Base-by-base conservation (phyloP, 2,329 filamentous ascomycete genomes). In the Neonectria sp. region DNA sequence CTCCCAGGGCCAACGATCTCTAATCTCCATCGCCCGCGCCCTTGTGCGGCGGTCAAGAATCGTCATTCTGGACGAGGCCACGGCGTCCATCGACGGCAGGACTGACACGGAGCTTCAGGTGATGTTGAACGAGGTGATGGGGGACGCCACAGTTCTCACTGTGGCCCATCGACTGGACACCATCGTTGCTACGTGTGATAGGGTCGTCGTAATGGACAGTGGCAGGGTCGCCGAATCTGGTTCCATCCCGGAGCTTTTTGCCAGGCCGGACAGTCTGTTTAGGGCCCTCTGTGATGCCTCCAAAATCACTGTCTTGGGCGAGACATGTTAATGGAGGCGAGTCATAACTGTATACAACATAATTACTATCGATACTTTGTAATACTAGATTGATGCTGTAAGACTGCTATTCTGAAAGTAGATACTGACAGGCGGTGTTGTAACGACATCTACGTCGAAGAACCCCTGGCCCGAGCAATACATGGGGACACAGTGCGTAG, bases 81-180 rank as follows among this genome's bases (percentile, higher is more conserved):
- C 62, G 24, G 55, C 56, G 17, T 60, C 59, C 7, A 67, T 67
- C 21, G 67, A 69, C 43, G 55, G 51, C 48, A 45, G 43, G n/a
- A 55, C 67, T 21, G 67, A 68, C 56, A 51, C 40, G 46, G 5
- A 58, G 35, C 61, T 64, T 40, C 61, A 56, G 15, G 40, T 21
- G 11, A 64, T 59, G 43, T 35, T 64, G 33, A 59, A 35, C n/a
- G 31, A 64, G 35, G 33, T 59, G 4, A 51, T 59, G 53, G 55
- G 48, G 21, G 48, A 52, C 27, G 71, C 71, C 9, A 73, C 69
- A 5, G 71, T 73, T 0, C 40, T 73, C 1, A 72, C 71, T 7
- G 71, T 73, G 7, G 71, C 71, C 3, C 71, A 73, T 52, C 48
- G 71, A 29, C 67, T 73, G 3, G 69, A 73, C 7, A 73, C 69